These are phyloP conservation scores for Laguncularia racemosa DNA, from an alignment of 345 rosid genomes.

Conservation along the genomic window DNA sequence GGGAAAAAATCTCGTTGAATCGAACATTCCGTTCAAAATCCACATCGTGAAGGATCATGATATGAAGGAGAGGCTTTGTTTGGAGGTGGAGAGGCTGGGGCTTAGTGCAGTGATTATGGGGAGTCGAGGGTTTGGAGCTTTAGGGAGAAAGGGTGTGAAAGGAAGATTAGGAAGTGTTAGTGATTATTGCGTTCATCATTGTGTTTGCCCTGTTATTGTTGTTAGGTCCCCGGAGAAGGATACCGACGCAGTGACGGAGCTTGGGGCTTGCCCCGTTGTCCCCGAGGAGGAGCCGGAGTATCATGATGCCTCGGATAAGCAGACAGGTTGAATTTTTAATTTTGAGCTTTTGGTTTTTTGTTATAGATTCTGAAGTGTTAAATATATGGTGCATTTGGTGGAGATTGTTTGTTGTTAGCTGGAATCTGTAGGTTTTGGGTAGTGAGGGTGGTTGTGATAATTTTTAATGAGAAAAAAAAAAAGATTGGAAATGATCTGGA, in stretches of 20 bases:
- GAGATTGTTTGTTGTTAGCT: too few species aligned
- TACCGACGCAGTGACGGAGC: constrained; percentile 10
- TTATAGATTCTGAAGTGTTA: background rate
- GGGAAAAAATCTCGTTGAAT: constrained; percentile 63
- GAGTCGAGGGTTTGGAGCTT: constrained; percentile 76
- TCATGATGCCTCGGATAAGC: constrained; percentile 43
- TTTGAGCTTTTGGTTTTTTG: background rate
- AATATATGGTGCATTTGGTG: too few species aligned
- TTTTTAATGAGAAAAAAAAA: too few species aligned
- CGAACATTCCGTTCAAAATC: constrained; percentile 59
- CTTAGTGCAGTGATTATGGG: constrained; percentile 65
- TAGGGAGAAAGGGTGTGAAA: constrained; percentile 25
- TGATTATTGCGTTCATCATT: constrained; percentile 81
- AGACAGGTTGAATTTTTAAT: constrained; percentile 26
- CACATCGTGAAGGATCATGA: constrained; percentile 85
- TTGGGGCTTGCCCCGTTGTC: constrained; percentile 19
- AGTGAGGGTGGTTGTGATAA: too few species aligned
- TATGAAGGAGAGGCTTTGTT: constrained; percentile 83
- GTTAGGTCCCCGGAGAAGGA: constrained; percentile 62
- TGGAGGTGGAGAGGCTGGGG: constrained; percentile 82
- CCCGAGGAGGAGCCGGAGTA: constrained; percentile 47
- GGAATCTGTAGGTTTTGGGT: too few species aligned
- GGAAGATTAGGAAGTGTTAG: constrained; percentile 75
- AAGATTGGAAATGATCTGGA: too few species aligned
- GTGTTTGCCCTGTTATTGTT: constrained; percentile 80